These are phyloP conservation scores for Metschnikowia corniflorae DNA, from an alignment of 805 yeast species.

Conservation along the genomic window DNA sequence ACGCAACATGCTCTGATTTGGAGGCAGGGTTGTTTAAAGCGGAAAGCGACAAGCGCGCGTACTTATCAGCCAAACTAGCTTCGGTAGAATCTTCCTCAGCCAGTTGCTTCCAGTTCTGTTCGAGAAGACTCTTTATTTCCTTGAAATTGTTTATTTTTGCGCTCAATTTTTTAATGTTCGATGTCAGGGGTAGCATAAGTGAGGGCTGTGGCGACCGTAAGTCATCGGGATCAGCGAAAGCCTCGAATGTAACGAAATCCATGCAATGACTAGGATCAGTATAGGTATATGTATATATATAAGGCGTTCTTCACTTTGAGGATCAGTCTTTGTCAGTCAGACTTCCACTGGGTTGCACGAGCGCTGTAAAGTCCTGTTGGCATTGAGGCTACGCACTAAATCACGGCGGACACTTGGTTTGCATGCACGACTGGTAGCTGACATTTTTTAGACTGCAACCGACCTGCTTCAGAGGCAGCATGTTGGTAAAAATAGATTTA, in stretches of 20 bases:
- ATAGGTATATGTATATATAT: no score
- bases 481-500: no score
- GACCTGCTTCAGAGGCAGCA: no score
- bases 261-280: no score
- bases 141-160: constrained; percentile 33
- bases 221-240: constrained; percentile 26
- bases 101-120: constrained; percentile 9
- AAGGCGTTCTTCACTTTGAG: no score
- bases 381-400: no score
- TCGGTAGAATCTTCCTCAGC: constrained; percentile 7
- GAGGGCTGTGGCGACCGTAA: constrained; percentile 44
- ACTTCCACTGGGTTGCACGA: no score
- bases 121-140: constrained; percentile 29
- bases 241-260: constrained; percentile 43
- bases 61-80: constrained; percentile 38
- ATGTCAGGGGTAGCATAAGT: constrained; percentile 36
- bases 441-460: no score
- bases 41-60: constrained; percentile 46
- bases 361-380: no score
- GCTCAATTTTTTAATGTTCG: constrained; percentile 36
- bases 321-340: no score
- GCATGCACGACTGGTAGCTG: no score
- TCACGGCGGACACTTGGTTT: no score
- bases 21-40: constrained; percentile 20
- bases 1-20: background rate